phyloP scores from a whole-genome alignment of 1,284 basidiomycete species.

The Boletus semigastroideus region DNA sequence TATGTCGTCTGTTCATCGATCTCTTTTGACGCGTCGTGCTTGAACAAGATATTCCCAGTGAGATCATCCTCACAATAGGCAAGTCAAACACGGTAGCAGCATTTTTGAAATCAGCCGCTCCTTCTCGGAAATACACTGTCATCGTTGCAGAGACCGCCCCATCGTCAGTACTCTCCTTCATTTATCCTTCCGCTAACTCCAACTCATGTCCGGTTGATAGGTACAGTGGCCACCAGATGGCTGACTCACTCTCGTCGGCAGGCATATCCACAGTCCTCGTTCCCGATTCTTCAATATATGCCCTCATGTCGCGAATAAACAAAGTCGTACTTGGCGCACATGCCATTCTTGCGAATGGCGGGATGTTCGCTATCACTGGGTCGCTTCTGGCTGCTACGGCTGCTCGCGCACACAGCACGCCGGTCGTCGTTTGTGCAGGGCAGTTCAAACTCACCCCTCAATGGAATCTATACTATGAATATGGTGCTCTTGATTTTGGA shows the following conservation, averaged over 20 bases:
- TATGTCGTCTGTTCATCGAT: slow-evolving; percentile 40
- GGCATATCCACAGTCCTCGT: slow-evolving; percentile 94
- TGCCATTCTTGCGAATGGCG: slow-evolving; percentile 93
- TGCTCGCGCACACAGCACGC: slow-evolving; percentile 89
- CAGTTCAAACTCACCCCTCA: slow-evolving; percentile 95
- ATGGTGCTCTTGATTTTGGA: slow-evolving; percentile 84
- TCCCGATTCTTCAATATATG: slow-evolving; percentile 93
- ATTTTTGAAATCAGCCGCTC: slow-evolving; percentile 89
- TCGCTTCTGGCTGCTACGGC: slow-evolving; percentile 84
- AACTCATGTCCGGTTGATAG: slow-evolving; percentile 39
- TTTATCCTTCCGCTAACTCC: not conserved
- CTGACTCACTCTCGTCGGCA: slow-evolving; percentile 70
- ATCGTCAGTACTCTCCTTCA: slow-evolving; percentile 51
- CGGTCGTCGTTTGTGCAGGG: slow-evolving; percentile 92
- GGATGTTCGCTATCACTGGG: slow-evolving; percentile 88
- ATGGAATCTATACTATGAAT: slow-evolving; percentile 91
- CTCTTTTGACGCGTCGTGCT: not conserved
- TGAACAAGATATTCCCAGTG: slow-evolving; percentile 48
- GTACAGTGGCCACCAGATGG: slow-evolving; percentile 86
- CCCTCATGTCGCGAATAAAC: slow-evolving; percentile 95
- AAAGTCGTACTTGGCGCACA: slow-evolving; percentile 95
- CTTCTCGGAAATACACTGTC: slow-evolving; percentile 92
- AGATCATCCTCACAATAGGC: slow-evolving; percentile 96
- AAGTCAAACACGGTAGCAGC: slow-evolving; percentile 92
- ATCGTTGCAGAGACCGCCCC: slow-evolving; percentile 96